Conservation (phyloP, 805 yeast genomes). For the Cyberlindnera americana region DNA sequence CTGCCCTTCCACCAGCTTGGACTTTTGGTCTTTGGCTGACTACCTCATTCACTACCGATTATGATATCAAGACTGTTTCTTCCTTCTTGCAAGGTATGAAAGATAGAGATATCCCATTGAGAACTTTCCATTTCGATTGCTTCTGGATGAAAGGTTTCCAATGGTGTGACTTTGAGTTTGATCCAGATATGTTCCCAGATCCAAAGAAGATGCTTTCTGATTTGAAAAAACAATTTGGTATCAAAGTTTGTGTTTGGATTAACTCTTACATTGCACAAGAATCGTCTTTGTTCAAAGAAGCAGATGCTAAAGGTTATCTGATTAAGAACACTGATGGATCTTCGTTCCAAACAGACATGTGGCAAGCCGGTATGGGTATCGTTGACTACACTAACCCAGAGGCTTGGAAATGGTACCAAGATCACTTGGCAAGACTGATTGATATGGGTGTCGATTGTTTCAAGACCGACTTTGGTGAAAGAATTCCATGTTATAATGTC, state of each 20-base stretch:
- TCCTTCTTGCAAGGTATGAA: conserved; percentile 23
- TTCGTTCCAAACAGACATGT: conserved; percentile 21
- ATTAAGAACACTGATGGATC: conserved; percentile 20
- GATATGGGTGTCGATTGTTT: conserved; percentile 25
- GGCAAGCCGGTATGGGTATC: conserved; percentile 27
- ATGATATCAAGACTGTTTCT: conserved; percentile 21
- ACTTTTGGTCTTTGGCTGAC: conserved; percentile 24
- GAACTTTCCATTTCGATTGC: conserved; percentile 24
- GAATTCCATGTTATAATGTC: conserved; percentile 22
- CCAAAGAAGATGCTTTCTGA: conserved; percentile 27
- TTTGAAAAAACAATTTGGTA: conserved; percentile 35
- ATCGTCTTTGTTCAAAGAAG: conserved; percentile 17
- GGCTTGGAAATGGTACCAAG: conserved; percentile 22
- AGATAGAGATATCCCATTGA: conserved; percentile 22
- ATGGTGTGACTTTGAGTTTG: conserved; percentile 26
- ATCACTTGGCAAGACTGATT: conserved; percentile 14
- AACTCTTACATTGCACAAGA: conserved; percentile 24
- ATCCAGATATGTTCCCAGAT: conserved; percentile 23
- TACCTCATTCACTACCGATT: conserved; percentile 25
- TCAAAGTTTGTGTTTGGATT: conserved; percentile 30
- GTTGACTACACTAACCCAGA: conserved; percentile 24
- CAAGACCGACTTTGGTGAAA: conserved; percentile 26
- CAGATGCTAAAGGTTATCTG: conserved; percentile 20
- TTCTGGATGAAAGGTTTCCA: conserved; percentile 26
- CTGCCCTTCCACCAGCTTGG: conserved; percentile 25